Evolutionary conservation across 1,284 basidiomycete genomes (phyloP), one percentile per base, ranked within the genome.

Genomic region (Irpex rosettiformis): DNA sequence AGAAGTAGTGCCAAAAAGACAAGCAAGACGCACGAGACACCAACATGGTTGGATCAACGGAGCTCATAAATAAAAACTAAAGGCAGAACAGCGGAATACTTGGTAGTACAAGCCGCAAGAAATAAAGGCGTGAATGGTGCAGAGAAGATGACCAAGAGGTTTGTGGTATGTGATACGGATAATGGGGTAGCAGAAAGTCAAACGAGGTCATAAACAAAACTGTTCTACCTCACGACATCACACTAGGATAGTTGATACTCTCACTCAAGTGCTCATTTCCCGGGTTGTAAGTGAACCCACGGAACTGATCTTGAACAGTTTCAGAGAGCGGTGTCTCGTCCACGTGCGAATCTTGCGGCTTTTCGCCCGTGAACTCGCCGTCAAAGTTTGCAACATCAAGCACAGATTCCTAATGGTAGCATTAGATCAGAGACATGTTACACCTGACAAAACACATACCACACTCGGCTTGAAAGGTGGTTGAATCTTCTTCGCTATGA

Each of bases 381-480:
- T 97, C 95, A 75, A 98, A 97, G 79, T 96, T 95, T 58, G 90
- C 90, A 25, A 89, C 88, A 69, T 92, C 91, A 49, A 91, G 77
- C 2, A 90, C 90, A 54, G 87, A 90, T 78, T 91, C 88, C 87
- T 89, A 47, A 48, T 51, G 54, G 18, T 29, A 22, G 11, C 53
- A 8, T 29, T 11, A 56, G 40, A n/a, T 37, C 21, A 49, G 10
- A 22, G 55, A 29, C 49, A 79, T 28, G 11, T 5, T 11, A 51
- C 8, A 16, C 16, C 10, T 18, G 11, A 28, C 6, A 29, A 25
- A 16, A 28, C 11, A 66, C 89, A 71, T 74, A 92, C 91, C 61
- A 99, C 96, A 64, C 91, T 93, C 2, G 97, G 97, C 77, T 99
- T 99, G 82, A 98, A 99, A 2, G 95, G 93, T 5, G 97, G 96